These are phyloP conservation scores for Eutypella sp. DNA, from an alignment of 2,329 filamentous ascomycete genomes.

Conservation along the genomic window DNA sequence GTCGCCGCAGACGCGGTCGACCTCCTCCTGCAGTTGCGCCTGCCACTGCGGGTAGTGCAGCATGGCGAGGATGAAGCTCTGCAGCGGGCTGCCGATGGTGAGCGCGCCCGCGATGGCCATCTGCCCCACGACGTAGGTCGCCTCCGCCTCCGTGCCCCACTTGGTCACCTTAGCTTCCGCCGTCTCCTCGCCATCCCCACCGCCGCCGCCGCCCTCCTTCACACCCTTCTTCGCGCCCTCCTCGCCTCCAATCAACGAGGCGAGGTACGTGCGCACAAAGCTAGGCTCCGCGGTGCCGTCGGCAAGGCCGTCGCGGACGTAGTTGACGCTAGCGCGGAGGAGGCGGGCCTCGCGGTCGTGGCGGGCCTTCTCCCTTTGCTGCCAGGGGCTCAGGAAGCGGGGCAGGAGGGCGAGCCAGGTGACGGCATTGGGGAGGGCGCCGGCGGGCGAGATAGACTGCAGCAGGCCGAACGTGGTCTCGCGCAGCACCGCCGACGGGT, in stretches of 20 bases:
- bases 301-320: constrained; percentile 29
- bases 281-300: constrained; percentile 32
- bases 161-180: too few species aligned
- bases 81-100: constrained; percentile 40
- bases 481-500: constrained; percentile 34
- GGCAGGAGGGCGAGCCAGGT: constrained; percentile 36
- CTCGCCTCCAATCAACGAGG: too few species aligned
- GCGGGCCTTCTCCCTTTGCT: constrained; percentile 36
- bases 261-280: constrained; percentile 38
- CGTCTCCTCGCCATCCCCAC: too few species aligned
- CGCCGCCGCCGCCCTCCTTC: too few species aligned
- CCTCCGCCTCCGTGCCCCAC: constrained; percentile 31
- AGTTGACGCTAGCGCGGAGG: constrained; percentile 31
- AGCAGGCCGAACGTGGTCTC: constrained; percentile 42
- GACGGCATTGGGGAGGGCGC: constrained; percentile 37
- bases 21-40: constrained; percentile 40
- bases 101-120: constrained; percentile 43
- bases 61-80: constrained; percentile 37
- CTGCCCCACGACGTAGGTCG: constrained; percentile 40
- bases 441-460: constrained; percentile 40
- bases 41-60: constrained; percentile 35
- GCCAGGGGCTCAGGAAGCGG: constrained; percentile 36
- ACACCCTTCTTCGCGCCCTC: too few species aligned
- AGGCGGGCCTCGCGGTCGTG: constrained; percentile 35
- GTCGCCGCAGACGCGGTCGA: constrained; percentile 39